phyloP scores from a whole-genome alignment of 805 yeast species.

The Schwanniomyces yamadae region DNA sequence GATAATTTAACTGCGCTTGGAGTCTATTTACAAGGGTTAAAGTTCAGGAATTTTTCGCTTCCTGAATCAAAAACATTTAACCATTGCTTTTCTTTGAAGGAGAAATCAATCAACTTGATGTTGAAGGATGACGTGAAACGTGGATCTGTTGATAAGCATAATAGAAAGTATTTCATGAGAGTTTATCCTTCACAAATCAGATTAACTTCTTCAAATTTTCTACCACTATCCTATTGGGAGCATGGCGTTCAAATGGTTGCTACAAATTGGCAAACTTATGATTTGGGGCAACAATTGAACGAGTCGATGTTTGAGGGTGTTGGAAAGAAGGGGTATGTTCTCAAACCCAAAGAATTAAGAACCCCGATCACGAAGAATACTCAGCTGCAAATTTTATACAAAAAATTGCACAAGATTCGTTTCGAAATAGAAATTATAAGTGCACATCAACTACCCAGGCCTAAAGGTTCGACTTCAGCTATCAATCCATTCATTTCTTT shows the following conservation, averaged over 20 bases:
- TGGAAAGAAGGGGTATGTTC: conserved; percentile 66
- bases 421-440: conserved; percentile 54
- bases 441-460: conserved; percentile 82
- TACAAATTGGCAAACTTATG: conserved; percentile 93
- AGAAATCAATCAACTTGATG: conserved; percentile 63
- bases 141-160: conserved; percentile 69
- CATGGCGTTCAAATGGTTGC: conserved; percentile 94
- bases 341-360: conserved; percentile 62
- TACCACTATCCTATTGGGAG: conserved; percentile 78
- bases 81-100: conserved; percentile 87
- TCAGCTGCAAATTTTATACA: conserved; percentile 4
- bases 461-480: conserved; percentile 46
- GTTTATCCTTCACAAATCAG: conserved; percentile 84
- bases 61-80: conserved; percentile 80
- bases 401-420: conserved; percentile 6
- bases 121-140: conserved; percentile 57
- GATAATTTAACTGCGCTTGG: conserved; percentile 59
- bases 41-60: conserved; percentile 76
- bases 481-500: conserved; percentile 63
- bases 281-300: conserved; percentile 83
- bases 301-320: conserved; percentile 73
- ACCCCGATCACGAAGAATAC: conserved; percentile 28
- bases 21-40: conserved; percentile 70
- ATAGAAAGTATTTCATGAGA: conserved; percentile 71
- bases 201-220: conserved; percentile 75